Conservation (phyloP, 2,329 filamentous ascomycete genomes). For the Stagonosporopsis vannaccii region DNA sequence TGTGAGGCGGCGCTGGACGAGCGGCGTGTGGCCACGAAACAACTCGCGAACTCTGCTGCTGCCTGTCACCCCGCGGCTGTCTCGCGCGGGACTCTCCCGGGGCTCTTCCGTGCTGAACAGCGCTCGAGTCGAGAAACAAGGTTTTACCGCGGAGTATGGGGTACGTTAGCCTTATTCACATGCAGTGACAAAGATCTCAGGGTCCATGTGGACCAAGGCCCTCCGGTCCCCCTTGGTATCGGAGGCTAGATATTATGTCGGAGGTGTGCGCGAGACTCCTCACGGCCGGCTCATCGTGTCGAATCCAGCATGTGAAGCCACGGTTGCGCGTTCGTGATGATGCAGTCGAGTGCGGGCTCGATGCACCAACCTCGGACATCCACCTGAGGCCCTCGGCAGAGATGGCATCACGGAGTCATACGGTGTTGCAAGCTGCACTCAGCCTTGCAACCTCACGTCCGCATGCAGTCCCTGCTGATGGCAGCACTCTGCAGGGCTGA, state of each 20-base stretch:
- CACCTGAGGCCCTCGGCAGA: slow-evolving; percentile 4
- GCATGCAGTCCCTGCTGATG: slow-evolving; percentile 18
- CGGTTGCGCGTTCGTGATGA: neutral
- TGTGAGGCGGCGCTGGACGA: slow-evolving; percentile 14
- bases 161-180: slow-evolving; percentile 44
- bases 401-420: slow-evolving; percentile 3
- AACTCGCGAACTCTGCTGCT: slow-evolving; percentile 22
- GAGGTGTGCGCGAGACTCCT: slow-evolving; percentile 18
- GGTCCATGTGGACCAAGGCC: slow-evolving; percentile 30
- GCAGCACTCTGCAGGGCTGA: slow-evolving; percentile 40
- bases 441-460: slow-evolving; percentile 10
- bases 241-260: slow-evolving; percentile 23
- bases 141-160: slow-evolving; percentile 43
- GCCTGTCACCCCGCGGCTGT: slow-evolving; percentile 11
- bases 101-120: neutral
- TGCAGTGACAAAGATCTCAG: slow-evolving; percentile 32
- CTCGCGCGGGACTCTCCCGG: slow-evolving; percentile 15
- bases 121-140: slow-evolving; percentile 17
- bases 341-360: slow-evolving; percentile 3
- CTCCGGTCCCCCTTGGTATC: slow-evolving; percentile 23
- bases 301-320: slow-evolving; percentile 14
- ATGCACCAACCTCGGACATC: slow-evolving; percentile 6
- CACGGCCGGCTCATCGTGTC: slow-evolving; percentile 17
- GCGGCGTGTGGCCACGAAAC: slow-evolving; percentile 28
- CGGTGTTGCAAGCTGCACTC: slow-evolving; percentile 11